Evolutionary conservation across 495 filamentous ascomycete species (phyloP), one percentile per base, ranked within the genome.

Genomic region (Penicillium lividum): DNA sequence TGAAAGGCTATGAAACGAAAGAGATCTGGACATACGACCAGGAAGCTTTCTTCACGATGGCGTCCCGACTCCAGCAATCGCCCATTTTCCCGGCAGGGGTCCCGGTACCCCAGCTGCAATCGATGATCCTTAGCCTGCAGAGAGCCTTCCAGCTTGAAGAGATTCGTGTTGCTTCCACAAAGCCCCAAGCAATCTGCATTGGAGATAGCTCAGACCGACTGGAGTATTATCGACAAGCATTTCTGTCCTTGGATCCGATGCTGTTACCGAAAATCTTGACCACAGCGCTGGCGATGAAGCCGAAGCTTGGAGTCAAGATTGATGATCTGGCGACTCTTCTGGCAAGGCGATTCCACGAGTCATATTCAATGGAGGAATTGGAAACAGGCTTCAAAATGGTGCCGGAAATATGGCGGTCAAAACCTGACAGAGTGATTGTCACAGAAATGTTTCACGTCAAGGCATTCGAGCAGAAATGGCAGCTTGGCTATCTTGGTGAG

Each of bases 371-470:
- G 34, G 10, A 50, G 10, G 28, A 6, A 6, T 15, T 50, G 18
- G 47, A 50, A 30, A 31, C 28, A 50, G 47, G 7, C 13, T 28
- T 50, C 27, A 15, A 50, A 50, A 50, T 3, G 47, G 47, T 50
- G 15, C 47, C 47, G 2, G 27, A 31, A 4, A 29, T 50, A 1
- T 30, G 28, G 27, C 18, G 6, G 27, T 50, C 47, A 50, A 50
- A 50, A 18, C 27, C 27, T 50, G 9, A 50, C 22, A 13, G 47
- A 31, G 1, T 50, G 2, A 8, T 50, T 4, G 6, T 50, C 6
- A 31, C 47, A 13, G 47, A 50, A 50, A 50, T 50, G 47, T 50
- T 50, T 50, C 47, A 50, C 31, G 47, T 50, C 8, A 50, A 50
- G 16, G 47, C 28, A 30, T 50, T 11, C 27, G 10, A 50, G 27